phyloP scores from a whole-genome alignment of 2,329 filamentous ascomycete genomes.

The Alternaria longipes region DNA sequence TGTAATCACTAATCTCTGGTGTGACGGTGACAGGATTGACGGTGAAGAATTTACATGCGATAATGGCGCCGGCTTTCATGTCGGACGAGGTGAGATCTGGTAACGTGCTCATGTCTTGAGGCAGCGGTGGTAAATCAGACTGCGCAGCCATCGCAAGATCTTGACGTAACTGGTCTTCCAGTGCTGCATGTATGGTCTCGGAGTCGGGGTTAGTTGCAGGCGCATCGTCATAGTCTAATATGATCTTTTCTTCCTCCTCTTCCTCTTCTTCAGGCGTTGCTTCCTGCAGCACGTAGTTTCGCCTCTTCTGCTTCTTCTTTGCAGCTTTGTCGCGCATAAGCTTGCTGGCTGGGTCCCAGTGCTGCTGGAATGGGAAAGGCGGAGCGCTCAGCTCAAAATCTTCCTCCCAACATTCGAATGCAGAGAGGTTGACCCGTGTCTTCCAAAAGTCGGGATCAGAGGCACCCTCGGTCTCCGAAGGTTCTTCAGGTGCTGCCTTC shows the following conservation, averaged over 20 bases:
- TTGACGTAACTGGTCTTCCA: constrained; percentile 48
- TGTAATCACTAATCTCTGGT: constrained; percentile 70
- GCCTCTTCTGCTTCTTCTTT: constrained; percentile 63
- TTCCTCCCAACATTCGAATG: constrained; percentile 81
- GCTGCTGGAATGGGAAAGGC: constrained; percentile 88
- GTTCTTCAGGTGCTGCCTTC: constrained; percentile 27
- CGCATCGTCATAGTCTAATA: constrained; percentile 47
- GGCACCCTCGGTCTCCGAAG: constrained; percentile 36
- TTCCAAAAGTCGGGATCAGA: constrained; percentile 74
- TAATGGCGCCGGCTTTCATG: constrained; percentile 67
- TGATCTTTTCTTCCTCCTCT: constrained; percentile 39
- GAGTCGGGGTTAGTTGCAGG: constrained; percentile 31
- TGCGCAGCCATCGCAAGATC: constrained; percentile 56
- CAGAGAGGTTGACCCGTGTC: constrained; percentile 75
- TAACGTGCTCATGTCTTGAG: constrained; percentile 65
- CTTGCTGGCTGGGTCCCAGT: constrained; percentile 83
- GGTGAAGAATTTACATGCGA: constrained; percentile 72
- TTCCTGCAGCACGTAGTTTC: constrained; percentile 48
- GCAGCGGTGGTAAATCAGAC: constrained; percentile 71
- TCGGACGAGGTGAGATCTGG: constrained; percentile 60
- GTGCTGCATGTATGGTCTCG: constrained; percentile 30
- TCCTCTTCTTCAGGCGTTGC: constrained; percentile 54
- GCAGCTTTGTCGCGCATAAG: constrained; percentile 64
- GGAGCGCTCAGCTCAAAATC: constrained; percentile 71
- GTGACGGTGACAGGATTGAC: constrained; percentile 68